Base-by-base conservation (phyloP, 345 rosid genomes). In the Boechera divaricarpa region DNA sequence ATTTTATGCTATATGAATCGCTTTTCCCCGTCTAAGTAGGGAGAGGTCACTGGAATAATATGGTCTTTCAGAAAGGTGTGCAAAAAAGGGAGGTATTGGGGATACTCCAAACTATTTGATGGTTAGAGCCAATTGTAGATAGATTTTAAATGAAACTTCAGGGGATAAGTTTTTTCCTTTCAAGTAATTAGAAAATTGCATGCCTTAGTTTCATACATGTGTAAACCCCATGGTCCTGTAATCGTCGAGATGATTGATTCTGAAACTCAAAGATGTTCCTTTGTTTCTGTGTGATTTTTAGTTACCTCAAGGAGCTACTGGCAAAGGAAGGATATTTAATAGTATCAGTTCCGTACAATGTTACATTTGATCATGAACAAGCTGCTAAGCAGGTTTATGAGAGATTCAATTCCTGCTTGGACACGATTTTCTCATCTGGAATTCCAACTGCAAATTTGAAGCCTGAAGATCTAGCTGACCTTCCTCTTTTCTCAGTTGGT, bases 291-390 rank as follows among this genome's bases (percentile, higher is more conserved):
- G 29, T 53, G 10, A 3, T 31, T 18, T 79, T 4, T 80, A 91
- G 97, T 72, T 92, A 86, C 79, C 80, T 92, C 70, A 84, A 85
- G 69, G 93, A 94, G 90, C 88, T 81, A 53, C 67, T 94, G 81
- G 97, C 91, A n/a, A 92, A 85, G 75, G 92, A 94, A 85, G 97
- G 97, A 4, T 94, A 77, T 85, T 75, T 92, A 24, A 76, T 94
- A 21, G 84, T 92, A 65, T 87, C 88, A 28, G 98, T 94, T 67
- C 97, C 97, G 6, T 82, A 90, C 77, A 92, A 89, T 67, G 97
- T 92, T 84, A 94, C 98, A 21, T 94, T 94, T 80, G 95, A 90
- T 82, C 98, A 91, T 78, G 84, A 91, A n/a, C 74, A 64, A 70
- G 97, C 88, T 74, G 88, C 93, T 64, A 88, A 82, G 59, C 89